Conservation (phyloP, 73 alveolate species). For the Stentor coeruleus region DNA sequence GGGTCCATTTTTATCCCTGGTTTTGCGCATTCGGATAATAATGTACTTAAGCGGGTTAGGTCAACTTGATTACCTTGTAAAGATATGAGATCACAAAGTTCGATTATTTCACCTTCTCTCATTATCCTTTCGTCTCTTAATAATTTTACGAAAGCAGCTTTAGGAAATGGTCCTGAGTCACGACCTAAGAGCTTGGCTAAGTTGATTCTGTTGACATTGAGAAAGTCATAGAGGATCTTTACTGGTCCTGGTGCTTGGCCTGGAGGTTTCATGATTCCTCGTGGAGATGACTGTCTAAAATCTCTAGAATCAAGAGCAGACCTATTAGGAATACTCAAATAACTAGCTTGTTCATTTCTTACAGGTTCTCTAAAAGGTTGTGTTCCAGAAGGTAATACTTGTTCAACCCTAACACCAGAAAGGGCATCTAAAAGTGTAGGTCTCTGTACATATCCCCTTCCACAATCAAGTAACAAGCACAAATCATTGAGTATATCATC, state of each 20-base stretch:
- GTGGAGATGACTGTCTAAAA: not conserved
- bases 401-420: constrained; percentile 5
- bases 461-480: constrained; percentile 11
- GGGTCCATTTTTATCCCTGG: not conserved
- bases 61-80: not conserved
- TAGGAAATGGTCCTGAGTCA: not conserved
- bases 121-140: not conserved
- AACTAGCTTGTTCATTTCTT: not conserved
- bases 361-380: not conserved
- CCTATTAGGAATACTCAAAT: not conserved
- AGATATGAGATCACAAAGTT: not conserved
- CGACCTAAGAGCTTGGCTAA: not conserved
- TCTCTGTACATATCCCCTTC: not conserved
- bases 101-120: not conserved
- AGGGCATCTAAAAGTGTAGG: not conserved
- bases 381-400: too few relatives aligned
- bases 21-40: not conserved
- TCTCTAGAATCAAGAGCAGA: not conserved
- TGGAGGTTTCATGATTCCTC: not conserved
- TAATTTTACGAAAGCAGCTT: not conserved
- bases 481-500: not conserved
- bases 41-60: not conserved
- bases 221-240: not conserved
- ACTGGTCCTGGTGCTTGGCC: constrained; percentile 7
- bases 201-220: not conserved